phyloP scores from a whole-genome alignment of 75 land plant species.

The Pseudotsuga menziesii region DNA sequence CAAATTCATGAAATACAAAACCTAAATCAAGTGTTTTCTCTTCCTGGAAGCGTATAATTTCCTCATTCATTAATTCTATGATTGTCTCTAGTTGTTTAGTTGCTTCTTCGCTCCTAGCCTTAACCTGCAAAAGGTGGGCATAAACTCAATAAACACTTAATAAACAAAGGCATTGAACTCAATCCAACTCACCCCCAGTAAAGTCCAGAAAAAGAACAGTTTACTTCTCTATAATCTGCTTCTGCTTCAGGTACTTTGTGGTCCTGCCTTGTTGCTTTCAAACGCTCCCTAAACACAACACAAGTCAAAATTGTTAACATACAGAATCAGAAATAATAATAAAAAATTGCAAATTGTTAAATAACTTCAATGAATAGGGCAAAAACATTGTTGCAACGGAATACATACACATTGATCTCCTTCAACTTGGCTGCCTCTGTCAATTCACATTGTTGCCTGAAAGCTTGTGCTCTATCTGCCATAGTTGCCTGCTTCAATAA shows the following conservation, averaged over 20 bases:
- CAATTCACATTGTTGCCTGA: constrained; percentile 79
- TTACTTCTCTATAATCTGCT: constrained; percentile 68
- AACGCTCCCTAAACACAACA: constrained; percentile 22
- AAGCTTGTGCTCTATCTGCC: constrained; percentile 83
- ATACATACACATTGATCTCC: constrained; percentile 68
- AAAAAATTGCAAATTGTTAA: background rate
- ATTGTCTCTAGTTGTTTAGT: constrained; percentile 66
- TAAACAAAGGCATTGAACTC: background rate
- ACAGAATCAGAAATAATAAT: background rate
- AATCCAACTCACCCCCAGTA: background rate
- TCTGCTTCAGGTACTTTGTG: constrained; percentile 69
- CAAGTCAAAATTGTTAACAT: background rate
- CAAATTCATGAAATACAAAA: constrained; percentile 77
- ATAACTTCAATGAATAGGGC: background rate
- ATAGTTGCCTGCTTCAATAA: constrained; percentile 61
- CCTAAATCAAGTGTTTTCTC: constrained; percentile 84
- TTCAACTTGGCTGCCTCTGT: constrained; percentile 76
- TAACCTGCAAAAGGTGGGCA: constrained; percentile 44
- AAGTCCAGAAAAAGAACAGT: constrained; percentile 3
- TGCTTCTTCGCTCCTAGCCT: constrained; percentile 83
- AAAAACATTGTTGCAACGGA: background rate
- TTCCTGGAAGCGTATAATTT: constrained; percentile 85
- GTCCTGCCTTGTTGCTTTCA: constrained; percentile 73
- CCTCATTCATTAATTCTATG: constrained; percentile 75
- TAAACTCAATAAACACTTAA: background rate